Evolutionary conservation across 768 basidiomycete species (phyloP).

Genomic region (Lentinus brumalis): DNA sequence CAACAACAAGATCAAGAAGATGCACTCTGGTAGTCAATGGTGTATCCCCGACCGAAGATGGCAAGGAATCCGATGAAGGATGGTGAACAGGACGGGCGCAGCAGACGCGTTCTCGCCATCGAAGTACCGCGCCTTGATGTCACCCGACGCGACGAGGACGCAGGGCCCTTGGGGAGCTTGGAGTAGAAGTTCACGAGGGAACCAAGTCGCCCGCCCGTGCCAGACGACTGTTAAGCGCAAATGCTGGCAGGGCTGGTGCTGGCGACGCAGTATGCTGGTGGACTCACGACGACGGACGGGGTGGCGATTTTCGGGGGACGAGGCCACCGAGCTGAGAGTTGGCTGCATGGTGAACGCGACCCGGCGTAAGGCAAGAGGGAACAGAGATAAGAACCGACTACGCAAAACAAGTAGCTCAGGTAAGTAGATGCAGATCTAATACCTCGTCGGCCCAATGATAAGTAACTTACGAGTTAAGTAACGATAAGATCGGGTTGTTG

Average conservation of each 20-base stretch:
- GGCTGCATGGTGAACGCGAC: slow-evolving; percentile 64
- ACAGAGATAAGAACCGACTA: too few species aligned
- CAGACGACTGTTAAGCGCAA: slow-evolving; percentile 59
- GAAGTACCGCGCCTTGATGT: slow-evolving; percentile 83
- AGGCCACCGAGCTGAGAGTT: slow-evolving; percentile 80
- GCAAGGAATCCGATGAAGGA: too few species aligned
- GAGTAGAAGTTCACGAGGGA: slow-evolving; percentile 95
- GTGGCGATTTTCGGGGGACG: slow-evolving; percentile 94
- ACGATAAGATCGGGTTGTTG: too few species aligned
- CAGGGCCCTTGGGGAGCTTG: slow-evolving; percentile 89
- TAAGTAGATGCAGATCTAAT: too few species aligned
- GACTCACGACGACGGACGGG: slow-evolving; percentile 79
- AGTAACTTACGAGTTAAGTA: too few species aligned
- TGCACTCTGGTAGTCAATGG: slow-evolving; percentile 89
- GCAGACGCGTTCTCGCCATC: slow-evolving; percentile 85
- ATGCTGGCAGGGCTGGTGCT: background rate
- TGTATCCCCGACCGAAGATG: slow-evolving; percentile 80
- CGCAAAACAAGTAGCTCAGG: too few species aligned
- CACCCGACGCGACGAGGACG: slow-evolving; percentile 57
- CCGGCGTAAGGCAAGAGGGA: slow-evolving; percentile 16
- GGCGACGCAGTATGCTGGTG: background rate
- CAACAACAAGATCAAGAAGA: slow-evolving; percentile 29
- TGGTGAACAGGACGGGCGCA: slow-evolving; percentile 61
- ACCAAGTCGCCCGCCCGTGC: slow-evolving; percentile 76
- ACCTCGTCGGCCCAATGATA: too few species aligned